Conservation (phyloP, 208 protist genomes). For the Trypanosoma melophagium region DNA sequence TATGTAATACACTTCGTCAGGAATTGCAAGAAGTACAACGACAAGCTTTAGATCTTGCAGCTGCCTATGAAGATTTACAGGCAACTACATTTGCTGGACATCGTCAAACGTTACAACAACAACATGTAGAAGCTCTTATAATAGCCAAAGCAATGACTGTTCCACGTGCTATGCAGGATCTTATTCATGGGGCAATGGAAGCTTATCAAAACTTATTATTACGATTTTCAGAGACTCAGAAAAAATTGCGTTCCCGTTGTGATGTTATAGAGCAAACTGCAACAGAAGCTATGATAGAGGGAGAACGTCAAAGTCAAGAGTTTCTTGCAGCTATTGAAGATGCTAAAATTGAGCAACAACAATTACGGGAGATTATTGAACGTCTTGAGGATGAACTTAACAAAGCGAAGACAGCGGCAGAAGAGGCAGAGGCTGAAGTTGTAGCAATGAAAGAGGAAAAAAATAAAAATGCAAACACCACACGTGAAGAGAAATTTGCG, state of each 20-base stretch:
- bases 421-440: conserved; percentile 33
- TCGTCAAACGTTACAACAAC: conserved; percentile 19
- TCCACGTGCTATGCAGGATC: conserved; percentile 39
- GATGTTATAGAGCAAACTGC: conserved; percentile 55
- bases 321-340: conserved; percentile 51
- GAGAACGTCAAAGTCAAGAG: conserved; percentile 48
- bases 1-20: conserved; percentile 39
- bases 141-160: conserved; percentile 56
- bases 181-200: conserved; percentile 26
- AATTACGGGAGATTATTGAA: conserved; percentile 45
- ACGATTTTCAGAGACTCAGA: conserved; percentile 34
- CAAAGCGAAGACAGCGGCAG: conserved; percentile 27
- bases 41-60: conserved; percentile 35
- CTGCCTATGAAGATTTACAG: conserved; percentile 30
- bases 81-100: conserved; percentile 6
- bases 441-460: conserved; percentile 33
- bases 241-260: conserved; percentile 40
- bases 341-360: conserved; percentile 58
- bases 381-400: conserved; percentile 33
- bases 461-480: conserved; percentile 22
- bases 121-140: conserved; percentile 44
- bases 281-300: conserved; percentile 58
- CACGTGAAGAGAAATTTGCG: conserved; percentile 49
- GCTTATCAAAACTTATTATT: conserved; percentile 37
- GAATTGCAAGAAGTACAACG: conserved; percentile 51